phyloP scores from a whole-genome alignment of 192 early-diverging fungal genomes.

The Rhizophagus prolifer region DNA sequence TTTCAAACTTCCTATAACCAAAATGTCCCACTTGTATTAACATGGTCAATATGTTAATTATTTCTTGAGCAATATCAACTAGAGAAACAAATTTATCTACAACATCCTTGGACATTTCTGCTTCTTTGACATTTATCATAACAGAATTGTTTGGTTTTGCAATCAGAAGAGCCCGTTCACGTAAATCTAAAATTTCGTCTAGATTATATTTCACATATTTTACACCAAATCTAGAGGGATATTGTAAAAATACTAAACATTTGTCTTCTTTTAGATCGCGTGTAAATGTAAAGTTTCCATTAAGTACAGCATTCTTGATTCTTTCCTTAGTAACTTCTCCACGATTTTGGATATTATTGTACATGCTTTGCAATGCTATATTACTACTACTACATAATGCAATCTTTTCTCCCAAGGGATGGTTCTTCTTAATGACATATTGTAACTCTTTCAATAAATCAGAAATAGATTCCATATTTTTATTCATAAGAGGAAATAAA shows the following conservation, averaged over 20 bases:
- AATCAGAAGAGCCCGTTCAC: slow-evolving; percentile 30
- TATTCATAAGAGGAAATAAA: slow-evolving; percentile 2
- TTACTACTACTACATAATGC: slow-evolving; percentile 18
- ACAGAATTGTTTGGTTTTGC: slow-evolving; percentile 1
- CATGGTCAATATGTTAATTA: slow-evolving; percentile 5
- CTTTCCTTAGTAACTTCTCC: no score
- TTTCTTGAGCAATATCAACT: slow-evolving; percentile 28
- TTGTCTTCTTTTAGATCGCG: no score
- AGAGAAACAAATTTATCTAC: slow-evolving; percentile 25
- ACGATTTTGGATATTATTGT: no score
- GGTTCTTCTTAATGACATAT: not conserved
- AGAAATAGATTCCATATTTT: not conserved
- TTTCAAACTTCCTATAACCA: slow-evolving; percentile 23
- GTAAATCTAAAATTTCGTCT: no score
- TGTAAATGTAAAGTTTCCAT: no score
- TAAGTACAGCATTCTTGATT: no score
- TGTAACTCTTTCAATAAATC: no score
- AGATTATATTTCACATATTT: slow-evolving; percentile 13
- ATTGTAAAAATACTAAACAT: slow-evolving; percentile 20
- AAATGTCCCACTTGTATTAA: slow-evolving; percentile 32
- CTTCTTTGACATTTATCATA: no score
- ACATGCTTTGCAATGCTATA: no score
- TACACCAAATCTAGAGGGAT: not conserved
- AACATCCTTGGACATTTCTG: no score
- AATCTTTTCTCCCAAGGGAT: slow-evolving; percentile 3